Evolutionary conservation across 2,329 filamentous ascomycete species (phyloP).

Genomic region (Diaporthe aspalathi): DNA sequence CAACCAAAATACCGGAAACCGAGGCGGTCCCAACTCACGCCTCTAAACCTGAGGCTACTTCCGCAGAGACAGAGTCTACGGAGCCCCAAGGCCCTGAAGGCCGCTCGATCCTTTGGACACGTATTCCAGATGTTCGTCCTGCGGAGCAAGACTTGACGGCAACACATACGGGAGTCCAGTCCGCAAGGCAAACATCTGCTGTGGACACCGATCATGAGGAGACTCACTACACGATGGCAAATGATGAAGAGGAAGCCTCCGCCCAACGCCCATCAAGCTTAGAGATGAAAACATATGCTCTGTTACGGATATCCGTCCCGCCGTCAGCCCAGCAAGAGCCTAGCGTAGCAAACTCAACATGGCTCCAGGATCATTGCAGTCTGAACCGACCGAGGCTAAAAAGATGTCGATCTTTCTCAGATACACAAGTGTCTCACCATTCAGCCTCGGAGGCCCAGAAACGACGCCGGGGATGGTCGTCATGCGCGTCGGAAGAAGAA

Average conservation of each 20-base stretch:
- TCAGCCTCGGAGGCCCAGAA: too few species aligned
- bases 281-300: background rate
- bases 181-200: background rate
- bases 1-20: background rate
- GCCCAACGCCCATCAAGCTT: background rate
- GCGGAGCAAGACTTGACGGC: background rate
- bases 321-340: background rate
- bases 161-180: background rate
- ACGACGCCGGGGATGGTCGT: constrained; percentile 2
- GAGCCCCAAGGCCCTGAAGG: background rate
- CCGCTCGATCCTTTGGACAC: background rate
- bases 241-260: background rate
- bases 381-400: background rate
- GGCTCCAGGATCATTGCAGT: background rate
- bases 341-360: background rate
- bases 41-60: background rate
- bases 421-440: too few species aligned
- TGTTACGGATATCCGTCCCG: background rate
- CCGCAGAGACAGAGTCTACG: background rate
- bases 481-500: background rate
- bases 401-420: background rate
- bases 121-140: background rate
- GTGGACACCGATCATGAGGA: background rate
- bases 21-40: background rate
- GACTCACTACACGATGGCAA: background rate